Base-by-base conservation (phyloP, 106 monocot genomes). In the Vanilla planifolia region DNA sequence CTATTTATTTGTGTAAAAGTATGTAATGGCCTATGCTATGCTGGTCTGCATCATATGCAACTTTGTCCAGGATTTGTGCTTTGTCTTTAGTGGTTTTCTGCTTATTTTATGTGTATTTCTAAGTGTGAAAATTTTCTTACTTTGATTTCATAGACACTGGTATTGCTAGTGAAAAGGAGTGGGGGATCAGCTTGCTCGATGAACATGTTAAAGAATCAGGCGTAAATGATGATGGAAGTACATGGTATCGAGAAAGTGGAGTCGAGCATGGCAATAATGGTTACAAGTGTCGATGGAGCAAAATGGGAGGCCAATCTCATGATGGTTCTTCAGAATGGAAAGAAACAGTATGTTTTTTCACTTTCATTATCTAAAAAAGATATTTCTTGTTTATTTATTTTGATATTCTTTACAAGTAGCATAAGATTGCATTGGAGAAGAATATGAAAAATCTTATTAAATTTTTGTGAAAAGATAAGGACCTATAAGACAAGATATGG, bases 161-260 rank as follows among this genome's bases (percentile, higher is more conserved):
- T 76, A 98, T 98, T 77, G 96, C 84, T 75, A 98, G 87, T 87
- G 96, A 98, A 72, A 98, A 91, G 72, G 96, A 98, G 8, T 98
- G 96, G 96, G 96, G 91, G 26, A 98, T 98, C 72, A 91, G 82
- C 75, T 52, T 98, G 60, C 33, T 85, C 36, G 82, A 91, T 81
- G 96, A 88, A 70, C 62, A 71, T 59, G 64, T 91, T 40, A 88
- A 72, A 22, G 91, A 98, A 59, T 83, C 81, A 26, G 91, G 96
- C 41, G 69, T 63, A 64, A 91, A 88, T 77, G 84, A 98, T 81
- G 91, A 91, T 73, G 96, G 91, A 28, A 98, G 87, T 65, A 98
- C 96, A 14, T 98, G 96, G 96, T 88, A 85, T 63, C 73, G 77
- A 26, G 87, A 98, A 77, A 98, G 87, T 79, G 96, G 87, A 34